phyloP scores from a whole-genome alignment of 73 alveolate species.

The Tetrahymena malaccensis region DNA sequence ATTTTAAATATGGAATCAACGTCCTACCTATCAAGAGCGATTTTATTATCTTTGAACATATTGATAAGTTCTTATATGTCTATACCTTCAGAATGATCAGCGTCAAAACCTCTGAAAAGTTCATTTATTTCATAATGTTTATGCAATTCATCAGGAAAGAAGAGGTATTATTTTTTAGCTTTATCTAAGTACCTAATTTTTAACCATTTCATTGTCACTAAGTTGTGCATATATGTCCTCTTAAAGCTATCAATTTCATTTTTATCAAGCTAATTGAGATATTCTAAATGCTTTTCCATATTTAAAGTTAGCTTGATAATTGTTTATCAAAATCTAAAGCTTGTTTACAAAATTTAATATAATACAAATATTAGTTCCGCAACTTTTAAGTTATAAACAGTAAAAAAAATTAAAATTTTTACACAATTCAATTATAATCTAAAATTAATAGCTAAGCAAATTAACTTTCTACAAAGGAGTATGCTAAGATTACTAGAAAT shows the following conservation, averaged over 20 bases:
- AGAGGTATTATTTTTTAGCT: conserved; percentile 19
- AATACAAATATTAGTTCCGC: background rate
- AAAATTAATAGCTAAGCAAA: background rate
- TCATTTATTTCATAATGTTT: background rate
- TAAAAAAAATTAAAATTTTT: no score
- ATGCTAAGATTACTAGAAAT: background rate
- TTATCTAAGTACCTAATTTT: background rate
- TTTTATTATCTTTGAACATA: conserved; percentile 11
- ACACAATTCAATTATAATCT: background rate
- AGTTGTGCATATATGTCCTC: background rate
- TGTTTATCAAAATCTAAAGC: background rate
- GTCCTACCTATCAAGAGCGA: background rate
- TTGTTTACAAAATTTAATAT: background rate
- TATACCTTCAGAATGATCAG: conserved; percentile 12
- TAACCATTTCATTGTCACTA: conserved; percentile 14
- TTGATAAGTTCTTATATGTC: conserved; percentile 10
- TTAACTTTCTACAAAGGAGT: background rate
- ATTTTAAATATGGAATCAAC: background rate
- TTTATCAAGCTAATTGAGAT: background rate
- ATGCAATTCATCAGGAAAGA: background rate
- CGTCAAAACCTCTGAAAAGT: conserved; percentile 20
- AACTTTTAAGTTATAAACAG: background rate
- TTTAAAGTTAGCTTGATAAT: background rate
- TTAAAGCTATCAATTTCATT: background rate
- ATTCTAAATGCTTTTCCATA: background rate